A percentile compares a stretch with the other conserved stretches of the same genome.
phyloP scores from a whole-genome alignment of 225 moss, liverwort and hornwort genomes.

The Neckera pumila region DNA sequence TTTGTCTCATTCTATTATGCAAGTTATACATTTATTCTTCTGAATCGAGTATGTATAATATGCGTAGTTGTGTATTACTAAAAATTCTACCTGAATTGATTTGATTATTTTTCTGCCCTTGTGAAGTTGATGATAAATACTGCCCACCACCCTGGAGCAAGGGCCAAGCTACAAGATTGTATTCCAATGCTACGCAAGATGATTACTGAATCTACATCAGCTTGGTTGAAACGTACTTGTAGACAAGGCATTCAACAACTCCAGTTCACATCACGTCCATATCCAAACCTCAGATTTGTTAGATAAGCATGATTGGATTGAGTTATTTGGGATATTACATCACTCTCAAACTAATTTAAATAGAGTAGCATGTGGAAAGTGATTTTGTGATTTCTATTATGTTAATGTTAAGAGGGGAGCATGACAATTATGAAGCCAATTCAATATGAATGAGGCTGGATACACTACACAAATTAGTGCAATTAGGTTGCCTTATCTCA shows the following conservation, averaged over 20 bases:
- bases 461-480: too few species aligned
- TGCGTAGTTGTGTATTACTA: background rate
- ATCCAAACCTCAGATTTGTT: constrained; percentile 27
- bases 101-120: background rate
- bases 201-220: constrained; percentile 20
- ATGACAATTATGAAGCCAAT: background rate
- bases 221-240: constrained; percentile 27
- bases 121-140: constrained; percentile 34
- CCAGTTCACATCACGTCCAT: constrained; percentile 38
- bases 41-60: too few species aligned
- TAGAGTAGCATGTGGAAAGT: background rate
- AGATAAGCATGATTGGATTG: background rate
- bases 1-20: background rate
- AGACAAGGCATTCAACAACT: constrained; percentile 48
- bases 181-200: constrained; percentile 23
- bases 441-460: background rate
- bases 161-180: constrained; percentile 14
- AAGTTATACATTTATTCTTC: background rate
- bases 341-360: background rate
- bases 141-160: constrained; percentile 34
- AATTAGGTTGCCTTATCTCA: too few species aligned
- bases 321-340: background rate
- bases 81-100: background rate
- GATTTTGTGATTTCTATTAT: background rate
- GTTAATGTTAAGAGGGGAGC: background rate